These are phyloP conservation scores for Penicillium sp. DNA, from an alignment of 2,329 filamentous ascomycete species.

Conservation along the genomic window DNA sequence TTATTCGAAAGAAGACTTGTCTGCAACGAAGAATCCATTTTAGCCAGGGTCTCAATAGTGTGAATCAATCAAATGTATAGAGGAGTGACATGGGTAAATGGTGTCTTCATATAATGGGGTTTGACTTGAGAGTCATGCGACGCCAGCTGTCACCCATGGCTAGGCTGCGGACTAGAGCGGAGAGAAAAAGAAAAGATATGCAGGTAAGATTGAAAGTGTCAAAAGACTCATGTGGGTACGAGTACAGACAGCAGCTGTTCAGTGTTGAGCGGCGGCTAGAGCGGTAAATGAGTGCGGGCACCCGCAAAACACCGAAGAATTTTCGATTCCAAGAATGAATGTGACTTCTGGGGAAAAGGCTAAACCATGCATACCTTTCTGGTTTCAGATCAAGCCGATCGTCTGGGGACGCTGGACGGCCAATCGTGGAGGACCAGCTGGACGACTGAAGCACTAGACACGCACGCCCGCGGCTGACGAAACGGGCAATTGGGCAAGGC, in stretches of 20 bases:
- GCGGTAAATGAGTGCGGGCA: constrained; percentile 3
- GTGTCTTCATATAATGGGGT: neutral
- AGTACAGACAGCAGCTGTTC: constrained; percentile 1
- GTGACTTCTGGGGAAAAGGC: neutral
- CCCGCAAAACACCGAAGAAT: neutral
- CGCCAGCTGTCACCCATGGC: neutral
- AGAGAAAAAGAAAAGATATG: neutral
- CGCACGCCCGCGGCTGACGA: neutral
- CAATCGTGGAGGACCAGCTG: neutral
- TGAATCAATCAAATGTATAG: neutral
- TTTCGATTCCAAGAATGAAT: neutral
- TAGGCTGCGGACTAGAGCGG: neutral
- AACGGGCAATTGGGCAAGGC: neutral
- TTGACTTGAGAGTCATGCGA: constrained; percentile 10
- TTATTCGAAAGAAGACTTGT: neutral
- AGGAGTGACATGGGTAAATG: constrained; percentile 2
- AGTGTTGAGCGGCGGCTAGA: constrained; percentile 6
- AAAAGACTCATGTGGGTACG: constrained; percentile 11
- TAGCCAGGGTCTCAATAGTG: constrained; percentile 18
- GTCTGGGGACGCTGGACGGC: neutral
- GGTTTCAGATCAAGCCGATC: constrained; percentile 3
- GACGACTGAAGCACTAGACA: neutral
- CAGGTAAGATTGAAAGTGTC: neutral
- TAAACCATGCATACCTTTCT: constrained; percentile 7
- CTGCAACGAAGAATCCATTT: constrained; percentile 23